Base-by-base conservation (phyloP, 1,284 basidiomycete species). In the Agroathelia rolfsii region DNA sequence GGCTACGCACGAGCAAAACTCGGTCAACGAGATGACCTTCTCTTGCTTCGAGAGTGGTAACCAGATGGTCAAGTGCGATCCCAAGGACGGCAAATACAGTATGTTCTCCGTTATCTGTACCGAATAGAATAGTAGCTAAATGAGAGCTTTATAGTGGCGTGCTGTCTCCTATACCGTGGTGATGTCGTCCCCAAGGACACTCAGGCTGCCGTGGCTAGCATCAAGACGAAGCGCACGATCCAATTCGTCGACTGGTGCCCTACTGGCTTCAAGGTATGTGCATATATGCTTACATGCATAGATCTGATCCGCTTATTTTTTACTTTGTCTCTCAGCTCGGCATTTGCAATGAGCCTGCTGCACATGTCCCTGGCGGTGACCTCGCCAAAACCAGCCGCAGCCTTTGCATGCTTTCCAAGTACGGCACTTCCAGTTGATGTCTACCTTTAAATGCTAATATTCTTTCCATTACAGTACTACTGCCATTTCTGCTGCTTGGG, bases 241-340 rank as follows among this genome's bases (percentile, higher is more conserved):
- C 92, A 95, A 57, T 92, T 92, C 50, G 88, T 92, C 43, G 94
- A 98, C 60, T 98, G 94, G 94, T 97, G 94, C 66, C 90, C 92
- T 30, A 96, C 93, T 43, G 76, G 93, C 56, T 77, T 96, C 84
- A 94, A 95, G 76, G 74, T 74, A 45, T 29, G 47, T 47, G 56
- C 59, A 24, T 55, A 56, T 46, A 64, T 67, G 55, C 62, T 65
- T 66, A 59, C 60, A 55, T 24, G 62, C 61, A 16, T 43, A 58
- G 58, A 36, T 67, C 61, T 58, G 66, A 59, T 48, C 48, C 48
- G 28, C 45, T 43, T 8, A 11, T 18, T 28, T 11, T 39, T 41
- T 32, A 34, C 17, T 18, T 40, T 18, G 11, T 30, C 12, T 41
- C 34, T 27, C 49, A 78, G 74, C 78, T 94, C 44, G 93, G 93